Conservation (phyloP, 2,329 filamentous ascomycete species). For the Pyrenophora teres region DNA sequence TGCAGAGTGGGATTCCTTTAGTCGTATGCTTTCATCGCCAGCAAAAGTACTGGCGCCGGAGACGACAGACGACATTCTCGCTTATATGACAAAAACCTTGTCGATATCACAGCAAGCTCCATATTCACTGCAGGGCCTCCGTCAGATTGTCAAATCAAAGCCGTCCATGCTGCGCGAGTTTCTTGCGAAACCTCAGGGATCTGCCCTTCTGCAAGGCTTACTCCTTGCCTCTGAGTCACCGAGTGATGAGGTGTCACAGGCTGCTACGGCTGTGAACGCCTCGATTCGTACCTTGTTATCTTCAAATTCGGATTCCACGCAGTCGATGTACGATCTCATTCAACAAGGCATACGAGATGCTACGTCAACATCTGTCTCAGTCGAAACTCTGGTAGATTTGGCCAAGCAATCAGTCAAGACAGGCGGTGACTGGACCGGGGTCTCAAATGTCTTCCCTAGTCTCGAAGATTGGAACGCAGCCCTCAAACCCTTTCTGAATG, state of each 20-base stretch:
- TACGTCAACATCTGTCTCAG: slow-evolving; percentile 50
- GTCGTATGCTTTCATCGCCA: slow-evolving; percentile 42
- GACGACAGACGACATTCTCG: slow-evolving; percentile 47
- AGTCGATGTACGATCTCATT: slow-evolving; percentile 58
- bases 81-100: slow-evolving; percentile 47
- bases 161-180: slow-evolving; percentile 51
- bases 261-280: slow-evolving; percentile 47
- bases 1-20: slow-evolving; percentile 45
- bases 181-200: slow-evolving; percentile 52
- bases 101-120: slow-evolving; percentile 42
- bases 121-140: slow-evolving; percentile 52
- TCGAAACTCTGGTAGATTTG: slow-evolving; percentile 62
- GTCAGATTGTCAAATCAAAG: slow-evolving; percentile 49
- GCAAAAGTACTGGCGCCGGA: slow-evolving; percentile 40
- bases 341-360: slow-evolving; percentile 57
- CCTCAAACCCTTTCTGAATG: slow-evolving; percentile 60
- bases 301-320: slow-evolving; percentile 48
- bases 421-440: slow-evolving; percentile 31
- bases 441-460: slow-evolving; percentile 65
- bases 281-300: slow-evolving; percentile 44
- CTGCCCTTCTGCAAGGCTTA: slow-evolving; percentile 57
- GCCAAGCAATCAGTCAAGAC: slow-evolving; percentile 55
- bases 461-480: slow-evolving; percentile 68
- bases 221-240: slow-evolving; percentile 60
- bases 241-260: slow-evolving; percentile 56